Base-by-base conservation (phyloP, 2,329 filamentous ascomycete species). In the Trichoderma sp. region DNA sequence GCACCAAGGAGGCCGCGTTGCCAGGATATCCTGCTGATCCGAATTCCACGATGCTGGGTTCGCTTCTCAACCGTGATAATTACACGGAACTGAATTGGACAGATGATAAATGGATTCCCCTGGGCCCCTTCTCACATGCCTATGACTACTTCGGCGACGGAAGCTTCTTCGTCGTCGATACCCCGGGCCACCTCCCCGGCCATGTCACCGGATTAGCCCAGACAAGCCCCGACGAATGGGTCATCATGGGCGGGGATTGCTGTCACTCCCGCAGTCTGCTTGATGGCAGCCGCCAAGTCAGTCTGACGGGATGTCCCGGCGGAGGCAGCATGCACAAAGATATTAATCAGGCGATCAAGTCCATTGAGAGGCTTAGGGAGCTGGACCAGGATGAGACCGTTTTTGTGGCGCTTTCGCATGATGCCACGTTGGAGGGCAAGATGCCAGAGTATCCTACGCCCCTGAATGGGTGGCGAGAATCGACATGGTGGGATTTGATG, bases 91-190 rank as follows among this genome's bases (percentile, higher is more conserved):
- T 58, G 15, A 58, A 22, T 13, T 39, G 54, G 54, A 58, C 54
- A 2, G 25, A 58, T 0, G 34, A 58, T 19, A 25, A 29, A n/a
- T 65, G 61, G 61, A 25, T 12, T 34, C 22, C 35, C 0, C 29
- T 66, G 4, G 52, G 35, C 2, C 50, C 35, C 15, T 58, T 66
- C 8, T 22, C 63, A 5, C 27, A n/a, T 0, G 52, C 22, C 2
- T 25, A 42, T 17, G 63, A 66, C 12, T 66, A 32, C 63, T 66
- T 66, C n/a, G 35, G 63, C 27, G 52, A 66, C 3, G 52, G 52
- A 1, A 54, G 32, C 9, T 35, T 66, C 17, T 57, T 27, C n/a
- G 15, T 65, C 6, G 50, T 57, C 35, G 52, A 65, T 27, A 39
- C 61, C 4, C 48, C 61, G 13, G 61, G 61, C 9, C 61, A 65